Evolutionary conservation across 768 basidiomycete species (phyloP).

Genomic region (Lenzites betulinus): DNA sequence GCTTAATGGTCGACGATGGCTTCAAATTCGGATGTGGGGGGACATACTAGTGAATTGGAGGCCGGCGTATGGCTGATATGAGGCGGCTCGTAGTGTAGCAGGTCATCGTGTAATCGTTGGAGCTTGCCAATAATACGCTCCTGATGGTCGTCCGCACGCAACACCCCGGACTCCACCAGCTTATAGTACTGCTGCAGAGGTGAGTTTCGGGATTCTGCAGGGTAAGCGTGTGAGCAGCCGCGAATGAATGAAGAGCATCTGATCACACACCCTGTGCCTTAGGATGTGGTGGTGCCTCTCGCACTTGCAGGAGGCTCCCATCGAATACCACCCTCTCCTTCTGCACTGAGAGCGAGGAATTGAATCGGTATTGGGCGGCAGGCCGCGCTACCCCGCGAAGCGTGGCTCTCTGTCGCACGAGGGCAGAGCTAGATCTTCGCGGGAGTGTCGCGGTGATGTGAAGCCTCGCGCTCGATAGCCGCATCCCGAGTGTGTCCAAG

Average conservation of each 20-base stretch:
- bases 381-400: neutral
- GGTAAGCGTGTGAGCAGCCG: neutral
- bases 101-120: slow-evolving; percentile 73
- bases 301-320: neutral
- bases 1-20: neutral
- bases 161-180: slow-evolving; percentile 50
- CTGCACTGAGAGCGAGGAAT: slow-evolving; percentile 10
- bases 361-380: slow-evolving; percentile 2
- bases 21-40: neutral
- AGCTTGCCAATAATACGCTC: slow-evolving; percentile 80
- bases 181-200: slow-evolving; percentile 45
- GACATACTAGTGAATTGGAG: slow-evolving; percentile 36
- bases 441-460: slow-evolving; percentile 1
- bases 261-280: neutral
- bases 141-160: slow-evolving; percentile 84
- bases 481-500: slow-evolving; percentile 7
- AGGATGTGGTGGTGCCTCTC: neutral
- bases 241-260: neutral
- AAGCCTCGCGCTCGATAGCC: slow-evolving; percentile 2
- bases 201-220: slow-evolving; percentile 6
- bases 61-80: slow-evolving; percentile 47
- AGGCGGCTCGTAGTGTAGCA: slow-evolving; percentile 73
- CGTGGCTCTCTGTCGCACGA: slow-evolving; percentile 2
- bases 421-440: neutral
- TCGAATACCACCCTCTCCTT: slow-evolving; percentile 4